Base-by-base conservation (phyloP, 495 filamentous ascomycete genomes). In the Apiosordaria backusii region DNA sequence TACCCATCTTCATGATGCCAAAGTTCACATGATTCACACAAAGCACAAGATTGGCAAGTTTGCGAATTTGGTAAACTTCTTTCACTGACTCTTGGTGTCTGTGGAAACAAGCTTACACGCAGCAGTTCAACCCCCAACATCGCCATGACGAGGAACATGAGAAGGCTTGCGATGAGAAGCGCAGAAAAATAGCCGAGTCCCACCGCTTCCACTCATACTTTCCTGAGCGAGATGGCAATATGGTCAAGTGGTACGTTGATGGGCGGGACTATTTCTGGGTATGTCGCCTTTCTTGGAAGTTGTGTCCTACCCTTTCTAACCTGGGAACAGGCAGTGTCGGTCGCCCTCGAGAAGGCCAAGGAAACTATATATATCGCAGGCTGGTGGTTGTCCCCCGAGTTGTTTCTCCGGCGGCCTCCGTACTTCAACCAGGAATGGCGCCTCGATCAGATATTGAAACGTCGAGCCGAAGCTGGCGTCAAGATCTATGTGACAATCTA, bases 191-290 rank as follows among this genome's bases (percentile, higher is more conserved):
- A 66, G 78, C 84, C 67, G 85, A 93, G 64, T 85, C 84, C 24
- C 89, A 98, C 67, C 87, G 93, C n/a, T 97, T 91, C 77, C 71
- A 87, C 15, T 93, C 90, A 15, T 99, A 92, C 76, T 93, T 93
- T 4, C 93, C 93, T 1, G 86, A 93, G 70, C 86, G 86, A 23
- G 87, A 92, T 16, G 91, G 90, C 13, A 97, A 98, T 75, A 85
- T 88, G 64, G 83, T 97, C 66, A 98, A 98, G 80, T 97, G 93
- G 93, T 98, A 97, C 81, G 91, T 97, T 7, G 94, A 97, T 74
- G 94, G 90, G 0, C 81, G 90, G 50, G 91, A 98, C 77, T 98
- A 98, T 75, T 92, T 93, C 72, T 96, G 92, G 89, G 88, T 84
- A 74, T 16, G 4, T 24, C 45, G 57, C 45, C 3, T 50, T 59